phyloP scores from a whole-genome alignment of 352 stramenopile species.

The Globisporangium cystogenes region DNA sequence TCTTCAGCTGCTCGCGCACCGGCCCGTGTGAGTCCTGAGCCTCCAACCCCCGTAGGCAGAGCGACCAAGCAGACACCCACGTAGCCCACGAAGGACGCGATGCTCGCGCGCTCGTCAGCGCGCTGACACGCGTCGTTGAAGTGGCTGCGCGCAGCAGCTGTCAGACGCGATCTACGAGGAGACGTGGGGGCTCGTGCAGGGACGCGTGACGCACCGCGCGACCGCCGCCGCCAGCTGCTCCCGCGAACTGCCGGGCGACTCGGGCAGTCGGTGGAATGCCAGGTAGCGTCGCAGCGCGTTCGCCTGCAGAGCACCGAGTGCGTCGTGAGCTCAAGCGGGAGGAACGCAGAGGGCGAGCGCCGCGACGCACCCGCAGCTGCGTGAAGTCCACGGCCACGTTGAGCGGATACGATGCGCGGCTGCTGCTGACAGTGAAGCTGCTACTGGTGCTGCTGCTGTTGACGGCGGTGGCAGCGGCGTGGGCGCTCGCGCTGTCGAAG shows the following conservation, averaged over 20 bases:
- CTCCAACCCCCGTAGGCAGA: too few species aligned
- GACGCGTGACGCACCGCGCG: conserved; percentile 30
- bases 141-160: conserved; percentile 25
- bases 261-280: conserved; percentile 50
- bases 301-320: conserved; percentile 7
- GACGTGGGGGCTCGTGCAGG: too few species aligned
- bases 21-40: too few species aligned
- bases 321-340: not conserved
- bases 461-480: not conserved
- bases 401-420: conserved; percentile 30
- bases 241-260: conserved; percentile 35
- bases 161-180: too few species aligned
- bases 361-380: conserved; percentile 37
- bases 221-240: conserved; percentile 58
- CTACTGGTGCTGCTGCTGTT: not conserved
- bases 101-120: conserved; percentile 53
- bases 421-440: not conserved
- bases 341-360: not conserved
- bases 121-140: conserved; percentile 63
- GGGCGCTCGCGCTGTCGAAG: not conserved
- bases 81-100: conserved; percentile 61
- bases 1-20: not conserved
- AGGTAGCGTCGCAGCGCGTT: conserved; percentile 66
- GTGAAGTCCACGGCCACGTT: conserved; percentile 69
- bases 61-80: conserved; percentile 15